Conservation (phyloP, 768 basidiomycete species). For the Lentinus brumalis region DNA sequence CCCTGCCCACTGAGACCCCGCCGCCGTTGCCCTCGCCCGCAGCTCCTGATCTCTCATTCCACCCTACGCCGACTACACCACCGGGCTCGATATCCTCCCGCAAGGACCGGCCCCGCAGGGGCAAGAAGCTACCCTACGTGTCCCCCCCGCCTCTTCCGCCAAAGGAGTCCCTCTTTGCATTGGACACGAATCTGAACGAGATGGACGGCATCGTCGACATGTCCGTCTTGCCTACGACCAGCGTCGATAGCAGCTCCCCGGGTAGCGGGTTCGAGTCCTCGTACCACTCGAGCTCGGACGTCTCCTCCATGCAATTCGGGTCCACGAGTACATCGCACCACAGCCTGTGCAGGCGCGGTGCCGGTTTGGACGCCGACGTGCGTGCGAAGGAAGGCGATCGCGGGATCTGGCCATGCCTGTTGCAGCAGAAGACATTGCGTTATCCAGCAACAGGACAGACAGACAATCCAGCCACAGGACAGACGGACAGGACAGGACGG, state of each 20-base stretch:
- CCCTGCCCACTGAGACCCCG: slow-evolving; percentile 35
- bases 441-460: too few species aligned
- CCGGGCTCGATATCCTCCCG: slow-evolving; percentile 14
- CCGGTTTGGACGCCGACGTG: too few species aligned
- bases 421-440: too few species aligned
- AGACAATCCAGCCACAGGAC: too few species aligned
- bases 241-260: slow-evolving; percentile 40
- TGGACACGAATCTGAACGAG: slow-evolving; percentile 69
- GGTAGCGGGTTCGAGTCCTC: slow-evolving; percentile 44
- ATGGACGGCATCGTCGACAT: slow-evolving; percentile 85
- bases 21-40: slow-evolving; percentile 26
- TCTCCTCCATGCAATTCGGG: slow-evolving; percentile 29
- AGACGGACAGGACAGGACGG: too few species aligned
- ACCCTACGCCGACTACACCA: slow-evolving; percentile 25
- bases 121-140: slow-evolving; percentile 31
- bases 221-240: slow-evolving; percentile 24
- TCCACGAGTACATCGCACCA: slow-evolving; percentile 35
- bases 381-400: too few species aligned
- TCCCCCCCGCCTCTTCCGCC: slow-evolving; percentile 37
- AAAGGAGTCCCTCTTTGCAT: slow-evolving; percentile 41
- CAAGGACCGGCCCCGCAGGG: slow-evolving; percentile 31
- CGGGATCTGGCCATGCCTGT: too few species aligned
- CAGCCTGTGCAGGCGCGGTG: slow-evolving; percentile 40
- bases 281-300: slow-evolving; percentile 34
- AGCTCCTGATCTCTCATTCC: slow-evolving; percentile 28